phyloP scores from a whole-genome alignment of 2,329 filamentous ascomycete species.

The Fusarium subtropicale region DNA sequence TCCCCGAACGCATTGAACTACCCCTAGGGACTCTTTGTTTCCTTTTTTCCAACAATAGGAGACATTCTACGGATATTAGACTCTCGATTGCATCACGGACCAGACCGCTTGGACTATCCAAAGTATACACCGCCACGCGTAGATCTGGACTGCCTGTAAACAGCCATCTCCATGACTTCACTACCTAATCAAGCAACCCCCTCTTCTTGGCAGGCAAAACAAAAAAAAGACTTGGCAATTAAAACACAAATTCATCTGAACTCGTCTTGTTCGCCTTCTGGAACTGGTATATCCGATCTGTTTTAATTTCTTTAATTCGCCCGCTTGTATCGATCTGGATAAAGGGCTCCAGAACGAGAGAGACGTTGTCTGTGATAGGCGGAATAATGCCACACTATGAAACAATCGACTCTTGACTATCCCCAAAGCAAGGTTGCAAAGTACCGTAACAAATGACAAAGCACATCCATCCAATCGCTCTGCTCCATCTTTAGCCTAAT shows the following conservation, averaged over 20 bases:
- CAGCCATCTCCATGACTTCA: background rate
- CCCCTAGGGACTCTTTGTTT: too few relatives aligned
- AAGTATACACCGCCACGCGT: background rate
- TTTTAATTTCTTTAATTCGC: conserved; percentile 20
- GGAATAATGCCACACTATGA: conserved; percentile 7
- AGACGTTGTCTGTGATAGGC: background rate
- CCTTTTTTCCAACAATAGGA: conserved; percentile 1
- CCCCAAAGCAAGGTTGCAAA: background rate
- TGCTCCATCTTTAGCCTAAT: conserved; percentile 15
- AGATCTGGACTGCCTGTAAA: background rate
- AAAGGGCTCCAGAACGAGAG: background rate
- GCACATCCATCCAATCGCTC: background rate
- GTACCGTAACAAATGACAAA: conserved; percentile 2
- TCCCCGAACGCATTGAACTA: background rate
- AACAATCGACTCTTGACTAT: background rate
- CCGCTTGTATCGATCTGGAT: conserved; percentile 24
- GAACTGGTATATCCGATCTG: conserved; percentile 4
- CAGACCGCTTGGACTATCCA: background rate
- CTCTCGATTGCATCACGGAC: background rate
- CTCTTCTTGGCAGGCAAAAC: conserved; percentile 2
- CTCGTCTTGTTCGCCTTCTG: background rate
- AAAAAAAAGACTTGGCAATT: background rate
- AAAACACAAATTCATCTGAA: background rate
- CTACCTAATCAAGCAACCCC: background rate
- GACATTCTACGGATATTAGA: background rate